Conservation (phyloP, 192 early-diverging fungal species). For the Funneliformis mosseae region DNA sequence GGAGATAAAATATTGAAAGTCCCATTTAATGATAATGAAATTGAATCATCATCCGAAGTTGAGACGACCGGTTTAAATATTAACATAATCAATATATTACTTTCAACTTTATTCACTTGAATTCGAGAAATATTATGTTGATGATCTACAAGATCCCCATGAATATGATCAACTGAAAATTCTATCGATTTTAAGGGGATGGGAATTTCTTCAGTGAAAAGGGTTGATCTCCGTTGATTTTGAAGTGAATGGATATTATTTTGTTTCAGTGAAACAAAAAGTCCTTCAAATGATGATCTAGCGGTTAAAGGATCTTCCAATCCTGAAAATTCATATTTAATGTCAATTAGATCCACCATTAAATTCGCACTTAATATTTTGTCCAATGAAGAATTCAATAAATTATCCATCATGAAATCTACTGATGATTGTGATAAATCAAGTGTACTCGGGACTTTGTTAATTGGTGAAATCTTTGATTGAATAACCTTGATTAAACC, state of each 20-base stretch:
- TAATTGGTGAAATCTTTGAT: not conserved
- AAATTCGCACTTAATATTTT: not conserved
- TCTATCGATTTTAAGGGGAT: not conserved
- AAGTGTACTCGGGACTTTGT: not conserved
- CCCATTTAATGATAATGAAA: constrained; percentile 22
- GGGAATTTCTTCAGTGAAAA: constrained; percentile 2
- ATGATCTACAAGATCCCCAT: not conserved
- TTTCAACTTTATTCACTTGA: constrained; percentile 6
- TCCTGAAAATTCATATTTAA: constrained; percentile 2
- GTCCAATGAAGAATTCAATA: constrained; percentile 2
- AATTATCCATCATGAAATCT: not conserved
- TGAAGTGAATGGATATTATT: not conserved
- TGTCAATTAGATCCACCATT: not conserved
- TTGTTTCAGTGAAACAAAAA: constrained; percentile 18
- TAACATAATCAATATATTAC: not conserved
- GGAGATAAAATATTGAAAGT: constrained; percentile 13
- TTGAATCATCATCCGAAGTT: constrained; percentile 18
- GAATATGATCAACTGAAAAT: not conserved
- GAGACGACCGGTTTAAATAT: not conserved
- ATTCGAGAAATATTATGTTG: not conserved
- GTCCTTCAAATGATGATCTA: not conserved
- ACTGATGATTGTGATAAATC: not conserved
- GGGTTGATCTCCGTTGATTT: not conserved
- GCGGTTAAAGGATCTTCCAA: not conserved
- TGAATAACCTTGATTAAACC: constrained; percentile 10